Evolutionary conservation across 805 yeast species (phyloP), one percentile per base, ranked within the genome.

Genomic region (Wickerhamomyces chambardii): DNA sequence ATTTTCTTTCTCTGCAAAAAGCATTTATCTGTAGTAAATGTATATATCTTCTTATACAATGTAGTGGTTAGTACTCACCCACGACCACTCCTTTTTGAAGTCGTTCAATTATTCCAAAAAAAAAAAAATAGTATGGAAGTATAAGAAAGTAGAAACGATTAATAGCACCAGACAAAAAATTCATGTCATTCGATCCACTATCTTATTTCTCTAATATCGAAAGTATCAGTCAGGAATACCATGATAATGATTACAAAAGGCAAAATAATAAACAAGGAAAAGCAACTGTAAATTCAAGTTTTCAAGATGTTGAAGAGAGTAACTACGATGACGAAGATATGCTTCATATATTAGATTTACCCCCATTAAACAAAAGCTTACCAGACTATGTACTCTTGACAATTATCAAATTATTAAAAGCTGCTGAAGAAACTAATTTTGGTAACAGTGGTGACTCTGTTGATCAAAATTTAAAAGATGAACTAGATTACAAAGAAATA

Each of bases 301-400:
- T 11, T 17, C 35, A 30, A 11, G 38, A 30, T n/a, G 22, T 6
- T 19, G 22, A 19, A 19, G 22, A 19, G 6, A 19, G 26, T 12
- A 30, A 41, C 6, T 33, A 27, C 12, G 32, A 31, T 4, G 51
- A 51, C 16, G 55, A 46, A 18, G 48, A 41, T 2, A 67, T 69
- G 0, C 43, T 78, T 2, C 79, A 76, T 38, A 47, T 69, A 0
- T 58, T 78, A 5, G 90, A 83, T 47, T 55, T 82, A 3, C 90
- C 92, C 0, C 46, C 54, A 4, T 42, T 72, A n/a, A 55, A 58
- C 6, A 46, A 44, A 10, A 49, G 55, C 15, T 79, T 84, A 0
- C 73, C 84, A 1, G 51, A 51, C 6, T 48, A 41, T 2, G 75
- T 71, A 0, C 45, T 81, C 1, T 15, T 58, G 3, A 53, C 68